Base-by-base conservation (phyloP, 495 filamentous ascomycete genomes). In the Xylaria castorea region DNA sequence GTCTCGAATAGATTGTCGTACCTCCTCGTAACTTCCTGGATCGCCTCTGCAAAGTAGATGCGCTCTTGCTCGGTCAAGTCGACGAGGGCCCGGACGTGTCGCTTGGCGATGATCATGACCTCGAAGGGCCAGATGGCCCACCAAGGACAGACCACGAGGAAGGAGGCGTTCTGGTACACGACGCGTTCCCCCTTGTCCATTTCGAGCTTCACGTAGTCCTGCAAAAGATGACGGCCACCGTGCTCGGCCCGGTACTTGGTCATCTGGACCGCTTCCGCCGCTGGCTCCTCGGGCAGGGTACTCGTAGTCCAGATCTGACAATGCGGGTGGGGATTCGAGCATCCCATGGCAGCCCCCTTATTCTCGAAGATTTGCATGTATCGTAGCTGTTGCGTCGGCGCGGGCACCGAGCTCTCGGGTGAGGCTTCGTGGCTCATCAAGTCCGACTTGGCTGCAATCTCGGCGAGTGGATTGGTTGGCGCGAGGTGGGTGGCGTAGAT, bases 291-390 rank as follows among this genome's bases (percentile, higher is more conserved):
- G 5, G 96, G 96, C 64, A 97, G 81, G 16, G 90, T 89, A 48
- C 92, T 95, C 16, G 94, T 97, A 11, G 94, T 96, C 96, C 96
- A 99, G 74, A 97, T 89, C 78, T 99, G 96, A 63, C 96, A 94
- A 82, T 98, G 96, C 0, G 96, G 96, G 82, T 99, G 96, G 8
- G 96, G 97, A 80, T 99, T 99, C 3, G 96, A 98, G 87, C 96
- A 99, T 40, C 96, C 96, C 96, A 99, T 99, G 5, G 96, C 93
- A 0, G 93, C 91, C 60, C 96, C 96, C 84, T 99, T 99, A 85
- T 99, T 99, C 83, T 99, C 96, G 73, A 99, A 98, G 74, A 99
- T 98, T 81, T 99, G 96, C 95, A 99, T 98, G 82, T 97, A 98
- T 60, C 91, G 89, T 76, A 97, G 94, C 81, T 98, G 94, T 68